Evolutionary conservation across 2,329 filamentous ascomycete genomes (phyloP).

Genomic region (Fonsecaea pugnacius): DNA sequence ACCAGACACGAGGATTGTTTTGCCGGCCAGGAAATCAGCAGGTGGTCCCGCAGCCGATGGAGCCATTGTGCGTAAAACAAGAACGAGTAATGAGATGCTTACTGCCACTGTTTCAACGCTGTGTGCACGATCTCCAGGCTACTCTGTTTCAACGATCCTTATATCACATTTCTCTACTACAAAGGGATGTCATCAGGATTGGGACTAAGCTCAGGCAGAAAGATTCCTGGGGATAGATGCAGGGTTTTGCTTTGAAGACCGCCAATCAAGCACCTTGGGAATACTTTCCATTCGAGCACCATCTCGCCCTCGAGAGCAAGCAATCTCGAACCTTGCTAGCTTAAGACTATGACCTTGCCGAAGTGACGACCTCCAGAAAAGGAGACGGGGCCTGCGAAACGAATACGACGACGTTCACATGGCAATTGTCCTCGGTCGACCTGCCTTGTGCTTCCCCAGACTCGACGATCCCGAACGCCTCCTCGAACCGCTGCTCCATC

Average conservation of each 20-base stretch:
- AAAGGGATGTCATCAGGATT: neutral
- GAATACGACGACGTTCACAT: neutral
- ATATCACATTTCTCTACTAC: neutral
- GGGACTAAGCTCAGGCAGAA: slow-evolving; percentile 1
- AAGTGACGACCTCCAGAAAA: neutral
- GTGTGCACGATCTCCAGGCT: neutral
- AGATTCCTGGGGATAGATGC: neutral
- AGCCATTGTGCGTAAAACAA: neutral
- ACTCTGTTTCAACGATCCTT: neutral
- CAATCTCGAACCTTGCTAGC: neutral
- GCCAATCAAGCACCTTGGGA: neutral
- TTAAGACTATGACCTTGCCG: neutral
- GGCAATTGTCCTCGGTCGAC: neutral
- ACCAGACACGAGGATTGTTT: slow-evolving; percentile 49
- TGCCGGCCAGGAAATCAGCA: slow-evolving; percentile 39
- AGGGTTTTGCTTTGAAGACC: neutral
- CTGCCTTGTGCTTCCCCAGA: slow-evolving; percentile 19
- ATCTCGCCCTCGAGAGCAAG: neutral
- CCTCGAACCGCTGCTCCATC: slow-evolving; percentile 2
- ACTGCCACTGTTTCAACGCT: neutral
- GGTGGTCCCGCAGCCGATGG: neutral
- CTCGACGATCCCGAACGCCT: slow-evolving; percentile 7
- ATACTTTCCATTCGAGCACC: neutral
- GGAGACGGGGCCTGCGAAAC: neutral
- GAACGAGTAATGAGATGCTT: neutral